Evolutionary conservation across 768 basidiomycete species (phyloP).

Genomic region (Pulveroboletus ravenelii): DNA sequence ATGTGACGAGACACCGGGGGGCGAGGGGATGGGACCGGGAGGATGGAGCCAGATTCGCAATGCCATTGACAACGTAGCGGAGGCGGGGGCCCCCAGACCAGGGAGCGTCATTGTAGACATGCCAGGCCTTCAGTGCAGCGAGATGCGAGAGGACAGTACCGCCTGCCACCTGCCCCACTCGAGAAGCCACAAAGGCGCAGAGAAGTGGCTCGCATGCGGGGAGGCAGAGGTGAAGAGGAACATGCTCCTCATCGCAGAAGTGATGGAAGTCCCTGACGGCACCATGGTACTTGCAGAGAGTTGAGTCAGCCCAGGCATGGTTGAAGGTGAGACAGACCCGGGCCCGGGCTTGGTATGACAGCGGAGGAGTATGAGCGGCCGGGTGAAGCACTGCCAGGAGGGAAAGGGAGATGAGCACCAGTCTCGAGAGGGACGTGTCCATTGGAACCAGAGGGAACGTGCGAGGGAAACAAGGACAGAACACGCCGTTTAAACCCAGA

Average conservation of each 20-base stretch:
- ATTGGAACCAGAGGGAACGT: too few species aligned
- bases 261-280: constrained; percentile 2
- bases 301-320: constrained; percentile 7
- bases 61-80: too few species aligned
- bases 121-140: constrained; percentile 27
- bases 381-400: too few species aligned
- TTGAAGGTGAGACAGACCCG: not conserved
- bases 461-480: too few species aligned
- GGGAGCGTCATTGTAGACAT: too few species aligned
- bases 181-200: constrained; percentile 24
- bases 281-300: not conserved
- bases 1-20: constrained; percentile 14
- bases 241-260: constrained; percentile 19
- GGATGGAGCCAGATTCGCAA: constrained; percentile 17
- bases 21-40: constrained; percentile 3
- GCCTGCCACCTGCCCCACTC: not conserved
- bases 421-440: too few species aligned
- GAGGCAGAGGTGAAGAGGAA: constrained; percentile 10
- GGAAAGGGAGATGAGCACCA: too few species aligned
- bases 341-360: too few species aligned
- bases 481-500: too few species aligned
- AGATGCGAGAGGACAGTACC: not conserved
- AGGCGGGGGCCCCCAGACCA: too few species aligned
- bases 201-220: constrained; percentile 27
- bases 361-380: too few species aligned